These are phyloP conservation scores for Tylopilus subfusipes DNA, from an alignment of 768 basidiomycete genomes.

Conservation along the genomic window DNA sequence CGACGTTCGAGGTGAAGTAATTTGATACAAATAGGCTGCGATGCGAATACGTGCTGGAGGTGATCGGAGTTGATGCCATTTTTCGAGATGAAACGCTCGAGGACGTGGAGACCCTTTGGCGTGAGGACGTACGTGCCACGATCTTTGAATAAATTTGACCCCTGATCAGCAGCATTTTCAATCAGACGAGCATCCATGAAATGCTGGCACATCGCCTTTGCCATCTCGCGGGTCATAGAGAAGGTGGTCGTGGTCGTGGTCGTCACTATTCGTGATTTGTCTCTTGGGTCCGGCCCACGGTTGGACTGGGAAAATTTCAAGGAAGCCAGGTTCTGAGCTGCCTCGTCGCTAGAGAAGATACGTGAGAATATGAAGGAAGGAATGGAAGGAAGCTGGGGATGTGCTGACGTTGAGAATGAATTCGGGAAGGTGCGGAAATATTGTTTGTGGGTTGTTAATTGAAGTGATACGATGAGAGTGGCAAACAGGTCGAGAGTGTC, in stretches of 20 bases:
- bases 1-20: conserved; percentile 95
- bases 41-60: conserved; percentile 81
- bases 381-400: not conserved
- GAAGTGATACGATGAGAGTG: conserved; percentile 90
- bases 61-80: conserved; percentile 97
- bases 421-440: conserved; percentile 95
- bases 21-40: conserved; percentile 96
- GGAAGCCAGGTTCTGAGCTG: conserved; percentile 86
- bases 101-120: conserved; percentile 96
- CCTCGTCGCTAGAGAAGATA: conserved; percentile 73
- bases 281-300: conserved; percentile 96
- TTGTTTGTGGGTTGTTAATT: conserved; percentile 85
- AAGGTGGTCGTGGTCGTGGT: conserved; percentile 99
- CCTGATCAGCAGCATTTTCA: conserved; percentile 91
- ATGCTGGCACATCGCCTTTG: conserved; percentile 99
- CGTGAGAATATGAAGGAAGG: conserved; percentile 1
- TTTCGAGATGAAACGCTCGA: conserved; percentile 99
- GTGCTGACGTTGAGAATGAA: conserved; percentile 89
- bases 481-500: conserved; percentile 98
- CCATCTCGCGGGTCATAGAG: conserved; percentile 99
- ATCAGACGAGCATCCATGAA: conserved; percentile 99
- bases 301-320: conserved; percentile 99
- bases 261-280: conserved; percentile 96
- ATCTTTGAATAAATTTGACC: conserved; percentile 92
- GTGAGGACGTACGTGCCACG: conserved; percentile 94